Conservation (phyloP, 2,329 filamentous ascomycete genomes). For the Arthrobotrys musiformis region DNA sequence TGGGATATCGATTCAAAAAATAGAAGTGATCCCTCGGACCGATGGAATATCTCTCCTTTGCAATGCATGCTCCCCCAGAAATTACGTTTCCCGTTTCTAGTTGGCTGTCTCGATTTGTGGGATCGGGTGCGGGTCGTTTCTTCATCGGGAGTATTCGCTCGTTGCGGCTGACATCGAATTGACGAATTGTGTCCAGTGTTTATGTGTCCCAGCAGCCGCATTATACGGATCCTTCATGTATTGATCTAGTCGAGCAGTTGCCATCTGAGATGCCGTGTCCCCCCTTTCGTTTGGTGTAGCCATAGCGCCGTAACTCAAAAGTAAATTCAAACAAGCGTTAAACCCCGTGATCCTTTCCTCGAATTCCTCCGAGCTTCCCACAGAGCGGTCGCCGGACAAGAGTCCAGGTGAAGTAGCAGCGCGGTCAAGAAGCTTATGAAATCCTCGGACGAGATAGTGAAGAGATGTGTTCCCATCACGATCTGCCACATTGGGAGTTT, state of each 20-base stretch:
- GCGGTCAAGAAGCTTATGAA: constrained; percentile 53
- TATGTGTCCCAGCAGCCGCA: constrained; percentile 36
- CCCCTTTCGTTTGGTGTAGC: constrained; percentile 44
- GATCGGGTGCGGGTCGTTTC: neutral
- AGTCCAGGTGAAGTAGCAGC: constrained; percentile 36
- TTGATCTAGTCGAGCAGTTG: constrained; percentile 31
- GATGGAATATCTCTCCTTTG: neutral
- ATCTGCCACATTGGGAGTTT: constrained; percentile 43
- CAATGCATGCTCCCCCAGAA: constrained; percentile 12
- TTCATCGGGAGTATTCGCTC: constrained; percentile 21
- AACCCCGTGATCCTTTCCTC: constrained; percentile 38
- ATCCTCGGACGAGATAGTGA: constrained; percentile 49
- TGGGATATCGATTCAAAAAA: constrained; percentile 42
- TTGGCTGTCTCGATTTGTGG: constrained; percentile 11
- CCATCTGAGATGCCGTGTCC: constrained; percentile 51
- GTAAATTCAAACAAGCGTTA: constrained; percentile 49
- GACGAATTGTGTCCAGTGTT: constrained; percentile 49
- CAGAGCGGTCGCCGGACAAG: constrained; percentile 42
- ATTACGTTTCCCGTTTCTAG: neutral
- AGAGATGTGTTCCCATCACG: constrained; percentile 54
- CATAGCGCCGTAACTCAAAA: constrained; percentile 50
- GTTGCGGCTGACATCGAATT: constrained; percentile 24
- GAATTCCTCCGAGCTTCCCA: constrained; percentile 47
- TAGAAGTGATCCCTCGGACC: neutral
- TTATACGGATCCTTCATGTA: constrained; percentile 45